These are phyloP conservation scores for Dactylellina parvicollis DNA, from an alignment of 2,329 filamentous ascomycete genomes.

Conservation along the genomic window DNA sequence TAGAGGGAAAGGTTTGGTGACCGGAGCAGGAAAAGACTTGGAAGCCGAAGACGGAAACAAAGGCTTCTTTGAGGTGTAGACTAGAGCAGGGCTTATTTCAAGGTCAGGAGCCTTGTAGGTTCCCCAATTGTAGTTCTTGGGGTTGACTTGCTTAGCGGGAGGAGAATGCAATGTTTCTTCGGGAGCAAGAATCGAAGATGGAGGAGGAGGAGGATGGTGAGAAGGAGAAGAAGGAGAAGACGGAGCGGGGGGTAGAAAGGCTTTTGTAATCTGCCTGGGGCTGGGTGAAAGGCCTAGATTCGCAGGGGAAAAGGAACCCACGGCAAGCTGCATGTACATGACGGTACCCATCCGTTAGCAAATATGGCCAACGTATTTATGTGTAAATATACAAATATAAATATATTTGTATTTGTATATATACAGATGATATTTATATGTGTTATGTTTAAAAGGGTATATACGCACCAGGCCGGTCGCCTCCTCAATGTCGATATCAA, in stretches of 20 bases:
- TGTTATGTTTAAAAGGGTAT: no score
- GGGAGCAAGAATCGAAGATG: background rate
- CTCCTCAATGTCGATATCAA: constrained; percentile 30
- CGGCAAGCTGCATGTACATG: constrained; percentile 22
- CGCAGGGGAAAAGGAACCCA: background rate
- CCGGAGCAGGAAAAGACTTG: background rate
- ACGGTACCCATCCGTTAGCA: no score
- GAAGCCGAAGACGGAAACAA: background rate
- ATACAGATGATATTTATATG: no score
- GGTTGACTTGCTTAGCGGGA: constrained; percentile 14
- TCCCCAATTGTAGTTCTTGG: constrained; percentile 47
- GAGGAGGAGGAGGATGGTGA: background rate
- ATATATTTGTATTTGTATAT: no score
- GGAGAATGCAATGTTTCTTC: constrained; percentile 15
- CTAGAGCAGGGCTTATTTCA: background rate
- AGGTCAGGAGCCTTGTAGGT: constrained; percentile 19
- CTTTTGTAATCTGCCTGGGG: background rate
- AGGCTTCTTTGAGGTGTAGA: constrained; percentile 9
- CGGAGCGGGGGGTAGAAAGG: background rate
- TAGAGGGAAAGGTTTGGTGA: background rate
- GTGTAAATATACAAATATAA: no score
- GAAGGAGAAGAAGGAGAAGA: background rate
- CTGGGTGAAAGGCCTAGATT: background rate
- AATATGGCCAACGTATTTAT: no score
- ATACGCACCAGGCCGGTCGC: constrained; percentile 24